Evolutionary conservation across 192 early-diverging fungal species (phyloP).

Genomic region (Tieghemiomyces parasiticus): DNA sequence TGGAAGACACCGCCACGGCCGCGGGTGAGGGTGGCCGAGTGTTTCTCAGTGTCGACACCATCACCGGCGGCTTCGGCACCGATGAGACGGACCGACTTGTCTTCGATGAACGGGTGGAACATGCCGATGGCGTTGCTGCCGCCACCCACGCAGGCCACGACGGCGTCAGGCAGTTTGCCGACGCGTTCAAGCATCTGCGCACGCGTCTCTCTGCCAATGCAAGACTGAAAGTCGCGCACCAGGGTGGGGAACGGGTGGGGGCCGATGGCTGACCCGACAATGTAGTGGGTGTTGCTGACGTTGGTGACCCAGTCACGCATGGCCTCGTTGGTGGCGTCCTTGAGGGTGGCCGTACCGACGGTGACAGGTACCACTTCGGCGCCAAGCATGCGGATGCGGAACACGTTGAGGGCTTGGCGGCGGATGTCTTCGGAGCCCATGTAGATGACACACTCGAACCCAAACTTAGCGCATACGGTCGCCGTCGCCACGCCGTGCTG

Average conservation of each 20-base stretch:
- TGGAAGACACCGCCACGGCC: slow-evolving; percentile 90
- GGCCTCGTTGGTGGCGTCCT: slow-evolving; percentile 98
- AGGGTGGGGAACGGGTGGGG: slow-evolving; percentile 95
- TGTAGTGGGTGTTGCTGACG: slow-evolving; percentile 82
- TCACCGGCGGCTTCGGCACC: slow-evolving; percentile 94
- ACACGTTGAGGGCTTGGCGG: slow-evolving; percentile 89
- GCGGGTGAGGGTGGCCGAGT: slow-evolving; percentile 77
- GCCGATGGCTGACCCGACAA: slow-evolving; percentile 94
- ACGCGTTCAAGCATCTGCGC: slow-evolving; percentile 68
- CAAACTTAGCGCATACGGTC: slow-evolving; percentile 96
- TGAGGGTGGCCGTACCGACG: slow-evolving; percentile 69
- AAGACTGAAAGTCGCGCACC: slow-evolving; percentile 96
- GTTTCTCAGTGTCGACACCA: slow-evolving; percentile 71
- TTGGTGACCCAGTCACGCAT: slow-evolving; percentile 99
- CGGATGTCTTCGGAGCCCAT: slow-evolving; percentile 96
- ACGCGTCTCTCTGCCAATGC: slow-evolving; percentile 84
- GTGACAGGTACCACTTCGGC: slow-evolving; percentile 78
- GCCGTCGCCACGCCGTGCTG: slow-evolving; percentile 98
- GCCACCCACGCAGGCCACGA: slow-evolving; percentile 96
- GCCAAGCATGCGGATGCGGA: slow-evolving; percentile 87
- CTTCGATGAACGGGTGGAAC: slow-evolving; percentile 88
- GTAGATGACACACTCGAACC: slow-evolving; percentile 90
- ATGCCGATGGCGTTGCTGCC: slow-evolving; percentile 96
- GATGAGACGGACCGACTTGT: slow-evolving; percentile 67
- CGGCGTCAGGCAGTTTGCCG: slow-evolving; percentile 75